These are phyloP conservation scores for Ulota crispa DNA, from an alignment of 225 moss, liverwort and hornwort species.

Conservation along the genomic window DNA sequence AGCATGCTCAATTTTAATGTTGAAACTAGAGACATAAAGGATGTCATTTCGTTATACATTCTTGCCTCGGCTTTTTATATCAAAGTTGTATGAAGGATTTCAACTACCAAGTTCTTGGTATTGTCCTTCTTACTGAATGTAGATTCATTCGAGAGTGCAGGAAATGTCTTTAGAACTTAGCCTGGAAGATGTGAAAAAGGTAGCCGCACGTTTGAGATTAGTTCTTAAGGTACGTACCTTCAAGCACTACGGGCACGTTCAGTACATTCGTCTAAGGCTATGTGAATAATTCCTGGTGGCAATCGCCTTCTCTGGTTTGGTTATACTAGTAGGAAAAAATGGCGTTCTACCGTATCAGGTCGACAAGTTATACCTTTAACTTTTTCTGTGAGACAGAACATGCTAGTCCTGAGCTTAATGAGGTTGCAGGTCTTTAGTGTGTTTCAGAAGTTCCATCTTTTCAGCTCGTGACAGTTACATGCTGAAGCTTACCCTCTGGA, in stretches of 20 bases:
- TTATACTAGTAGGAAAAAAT: neutral
- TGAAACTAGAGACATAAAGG: neutral
- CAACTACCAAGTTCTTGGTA: neutral
- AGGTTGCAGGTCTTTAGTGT: slow-evolving; percentile 7
- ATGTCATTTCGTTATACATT: neutral
- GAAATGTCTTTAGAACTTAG: slow-evolving; percentile 86
- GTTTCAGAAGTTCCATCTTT: neutral
- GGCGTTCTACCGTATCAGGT: neutral
- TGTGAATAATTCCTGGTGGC: neutral
- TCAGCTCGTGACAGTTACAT: slow-evolving; percentile 13
- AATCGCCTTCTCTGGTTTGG: neutral
- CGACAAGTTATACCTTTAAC: neutral
- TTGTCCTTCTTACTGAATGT: slow-evolving; percentile 8
- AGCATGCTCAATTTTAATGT: neutral
- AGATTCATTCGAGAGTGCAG: slow-evolving; percentile 42
- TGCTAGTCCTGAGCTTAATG: neutral
- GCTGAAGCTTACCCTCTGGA: slow-evolving; percentile 35
- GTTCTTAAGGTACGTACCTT: slow-evolving; percentile 57
- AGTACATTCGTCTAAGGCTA: neutral
- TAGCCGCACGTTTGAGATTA: slow-evolving; percentile 60
- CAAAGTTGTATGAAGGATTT: neutral
- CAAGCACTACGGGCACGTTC: neutral
- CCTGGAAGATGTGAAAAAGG: slow-evolving; percentile 70
- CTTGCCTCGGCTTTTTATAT: neutral
- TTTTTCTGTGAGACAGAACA: slow-evolving; percentile 1